Evolutionary conservation across 2,329 filamentous ascomycete species (phyloP).

Genomic region (Periconia macrospinosa): DNA sequence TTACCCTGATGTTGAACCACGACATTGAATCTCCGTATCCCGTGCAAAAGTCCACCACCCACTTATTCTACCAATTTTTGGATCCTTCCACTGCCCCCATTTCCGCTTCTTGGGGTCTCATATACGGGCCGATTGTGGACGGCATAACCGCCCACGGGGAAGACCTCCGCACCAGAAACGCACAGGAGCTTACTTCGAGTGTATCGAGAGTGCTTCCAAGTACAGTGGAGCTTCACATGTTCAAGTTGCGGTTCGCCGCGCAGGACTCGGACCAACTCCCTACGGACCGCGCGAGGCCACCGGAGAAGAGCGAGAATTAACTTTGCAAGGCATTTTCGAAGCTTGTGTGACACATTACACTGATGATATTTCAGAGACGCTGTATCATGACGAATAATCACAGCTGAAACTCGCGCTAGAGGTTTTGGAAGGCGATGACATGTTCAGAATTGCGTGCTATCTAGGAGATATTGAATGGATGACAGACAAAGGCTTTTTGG

Average conservation of each 20-base stretch:
- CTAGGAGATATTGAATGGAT: conserved; percentile 25
- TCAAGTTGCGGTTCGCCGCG: conserved; percentile 26
- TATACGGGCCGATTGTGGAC: conserved; percentile 17
- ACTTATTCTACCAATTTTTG: not conserved
- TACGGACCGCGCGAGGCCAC: not conserved
- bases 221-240: conserved; percentile 25
- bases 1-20: conserved; percentile 13
- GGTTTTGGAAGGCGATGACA: conserved; percentile 8
- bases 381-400: conserved; percentile 21
- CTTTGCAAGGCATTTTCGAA: conserved; percentile 21
- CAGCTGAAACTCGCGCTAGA: conserved; percentile 9
- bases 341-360: conserved; percentile 12
- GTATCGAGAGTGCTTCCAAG: conserved; percentile 19
- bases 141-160: conserved; percentile 22
- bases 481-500: conserved; percentile 26
- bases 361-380: conserved; percentile 13
- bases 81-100: not conserved
- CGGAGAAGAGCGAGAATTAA: conserved; percentile 3
- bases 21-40: conserved; percentile 2
- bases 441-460: conserved; percentile 15
- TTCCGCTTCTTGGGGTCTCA: conserved; percentile 12
- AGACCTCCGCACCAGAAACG: conserved; percentile 22
- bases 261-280: not conserved
- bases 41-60: conserved; percentile 1
- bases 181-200: conserved; percentile 11